Evolutionary conservation across 2,329 filamentous ascomycete genomes (phyloP).

Genomic region (Harringtonia aguacate): DNA sequence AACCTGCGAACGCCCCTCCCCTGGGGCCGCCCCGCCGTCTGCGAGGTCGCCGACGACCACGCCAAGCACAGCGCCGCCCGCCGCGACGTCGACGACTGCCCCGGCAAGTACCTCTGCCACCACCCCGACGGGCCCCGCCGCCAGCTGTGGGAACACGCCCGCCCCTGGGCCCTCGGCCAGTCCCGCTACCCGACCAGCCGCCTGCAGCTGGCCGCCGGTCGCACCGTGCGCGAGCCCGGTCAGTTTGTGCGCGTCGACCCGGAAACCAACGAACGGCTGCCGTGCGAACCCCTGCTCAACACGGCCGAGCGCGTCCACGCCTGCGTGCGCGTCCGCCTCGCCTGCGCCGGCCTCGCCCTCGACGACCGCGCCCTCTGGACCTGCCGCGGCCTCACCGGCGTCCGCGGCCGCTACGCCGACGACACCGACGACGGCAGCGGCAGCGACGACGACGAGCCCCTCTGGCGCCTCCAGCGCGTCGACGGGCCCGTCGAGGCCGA

Average conservation of each 20-base stretch:
- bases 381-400: constrained; percentile 16
- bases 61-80: too few relatives aligned
- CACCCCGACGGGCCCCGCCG: constrained; percentile 5
- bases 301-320: constrained; percentile 27
- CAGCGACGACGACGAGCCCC: neutral
- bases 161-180: constrained; percentile 20
- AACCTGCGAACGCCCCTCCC: neutral
- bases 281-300: constrained; percentile 21
- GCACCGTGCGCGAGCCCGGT: constrained; percentile 22
- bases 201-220: constrained; percentile 17
- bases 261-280: constrained; percentile 22
- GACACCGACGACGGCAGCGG: neutral
- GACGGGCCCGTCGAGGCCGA: too few relatives aligned
- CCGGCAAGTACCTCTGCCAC: constrained; percentile 16
- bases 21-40: constrained; percentile 16
- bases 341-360: constrained; percentile 17
- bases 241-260: constrained; percentile 25
- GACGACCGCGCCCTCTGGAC: constrained; percentile 23
- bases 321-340: constrained; percentile 18
- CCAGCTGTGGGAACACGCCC: constrained; percentile 13
- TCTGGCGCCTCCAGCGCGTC: neutral
- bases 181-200: constrained; percentile 16
- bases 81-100: constrained; percentile 18
- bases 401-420: neutral
- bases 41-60: neutral